Evolutionary conservation across 257 asterid species (phyloP).

Genomic region (Solanum corneliomulleri): DNA sequence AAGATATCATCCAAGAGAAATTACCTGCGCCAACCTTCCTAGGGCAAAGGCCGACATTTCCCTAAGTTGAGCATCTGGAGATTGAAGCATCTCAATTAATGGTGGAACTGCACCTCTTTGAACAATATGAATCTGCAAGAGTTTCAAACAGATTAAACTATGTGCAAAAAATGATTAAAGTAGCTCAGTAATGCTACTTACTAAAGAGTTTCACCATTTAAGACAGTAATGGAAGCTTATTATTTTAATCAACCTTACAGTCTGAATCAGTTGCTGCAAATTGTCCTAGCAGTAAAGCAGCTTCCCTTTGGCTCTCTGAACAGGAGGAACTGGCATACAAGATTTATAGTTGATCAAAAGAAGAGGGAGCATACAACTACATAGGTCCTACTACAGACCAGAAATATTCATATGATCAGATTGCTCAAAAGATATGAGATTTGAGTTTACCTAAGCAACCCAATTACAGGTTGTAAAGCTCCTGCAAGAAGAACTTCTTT

Average conservation of each 20-base stretch:
- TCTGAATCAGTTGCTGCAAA: constrained; percentile 99
- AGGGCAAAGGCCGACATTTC: constrained; percentile 99
- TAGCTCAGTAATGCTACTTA: not conserved
- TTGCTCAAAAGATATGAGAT: not conserved
- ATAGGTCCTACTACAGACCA: not conserved
- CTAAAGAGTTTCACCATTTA: not conserved
- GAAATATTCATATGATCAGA: not conserved
- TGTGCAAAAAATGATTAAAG: not conserved
- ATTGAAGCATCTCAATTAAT: constrained; percentile 89
- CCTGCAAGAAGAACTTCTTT: constrained; percentile 96
- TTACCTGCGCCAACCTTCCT: constrained; percentile 98
- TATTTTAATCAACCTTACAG: constrained; percentile 74
- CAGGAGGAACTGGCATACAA: constrained; percentile 64
- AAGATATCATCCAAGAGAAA: not conserved
- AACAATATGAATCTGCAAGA: constrained; percentile 77
- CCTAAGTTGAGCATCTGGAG: constrained; percentile 82
- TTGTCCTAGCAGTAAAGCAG: constrained; percentile 98
- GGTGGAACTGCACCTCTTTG: constrained; percentile 99
- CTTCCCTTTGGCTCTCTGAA: constrained; percentile 99
- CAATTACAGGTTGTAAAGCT: constrained; percentile 97
- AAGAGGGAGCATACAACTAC: not conserved
- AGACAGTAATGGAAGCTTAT: not conserved
- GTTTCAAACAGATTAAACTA: not conserved
- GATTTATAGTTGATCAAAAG: not conserved
- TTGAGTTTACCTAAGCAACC: constrained; percentile 66